phyloP scores from a whole-genome alignment of 352 stramenopile genomes.

The Phytopythium kandeliae region DNA sequence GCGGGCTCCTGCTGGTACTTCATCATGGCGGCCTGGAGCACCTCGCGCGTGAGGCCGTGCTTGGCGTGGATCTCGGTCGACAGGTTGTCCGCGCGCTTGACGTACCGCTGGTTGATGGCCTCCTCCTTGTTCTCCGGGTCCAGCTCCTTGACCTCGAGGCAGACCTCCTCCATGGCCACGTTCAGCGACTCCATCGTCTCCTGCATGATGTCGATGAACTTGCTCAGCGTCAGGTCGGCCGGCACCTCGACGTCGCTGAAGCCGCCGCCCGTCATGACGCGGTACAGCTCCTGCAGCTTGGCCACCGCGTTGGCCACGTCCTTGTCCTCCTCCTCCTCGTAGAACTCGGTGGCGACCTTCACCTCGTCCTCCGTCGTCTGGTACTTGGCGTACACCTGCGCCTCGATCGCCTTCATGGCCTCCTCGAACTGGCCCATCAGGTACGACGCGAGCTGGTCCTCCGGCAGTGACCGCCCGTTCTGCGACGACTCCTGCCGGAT shows the following conservation, averaged over 20 bases:
- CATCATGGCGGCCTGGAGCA: slow-evolving; percentile 88
- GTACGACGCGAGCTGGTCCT: slow-evolving; percentile 84
- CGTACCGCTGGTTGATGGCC: slow-evolving; percentile 86
- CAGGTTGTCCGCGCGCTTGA: slow-evolving; percentile 81
- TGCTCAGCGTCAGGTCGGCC: slow-evolving; percentile 72
- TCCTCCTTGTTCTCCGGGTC: slow-evolving; percentile 88
- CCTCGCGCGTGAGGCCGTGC: slow-evolving; percentile 81
- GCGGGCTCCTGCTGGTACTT: slow-evolving; percentile 87
- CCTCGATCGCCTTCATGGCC: slow-evolving; percentile 87
- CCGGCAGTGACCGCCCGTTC: slow-evolving; percentile 69
- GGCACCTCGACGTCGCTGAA: slow-evolving; percentile 81
- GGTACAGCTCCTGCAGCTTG: slow-evolving; percentile 86
- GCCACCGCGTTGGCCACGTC: slow-evolving; percentile 77
- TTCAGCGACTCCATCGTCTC: slow-evolving; percentile 89
- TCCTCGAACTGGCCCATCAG: slow-evolving; percentile 89
- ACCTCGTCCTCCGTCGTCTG: slow-evolving; percentile 87
- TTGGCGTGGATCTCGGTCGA: slow-evolving; percentile 85
- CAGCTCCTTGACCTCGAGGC: slow-evolving; percentile 83
- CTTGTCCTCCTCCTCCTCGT: slow-evolving; percentile 84
- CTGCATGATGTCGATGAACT: slow-evolving; percentile 89
- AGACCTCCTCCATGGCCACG: slow-evolving; percentile 86
- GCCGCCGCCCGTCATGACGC: slow-evolving; percentile 80
- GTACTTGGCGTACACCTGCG: slow-evolving; percentile 86
- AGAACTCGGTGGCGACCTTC: slow-evolving; percentile 84
- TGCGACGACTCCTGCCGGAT: slow-evolving; percentile 86